A percentile compares a stretch with the other conserved stretches of the same genome.
These are phyloP conservation scores for Flaveria bidentis DNA, from an alignment of 129 eudicot genomes.

Conservation along the genomic window DNA sequence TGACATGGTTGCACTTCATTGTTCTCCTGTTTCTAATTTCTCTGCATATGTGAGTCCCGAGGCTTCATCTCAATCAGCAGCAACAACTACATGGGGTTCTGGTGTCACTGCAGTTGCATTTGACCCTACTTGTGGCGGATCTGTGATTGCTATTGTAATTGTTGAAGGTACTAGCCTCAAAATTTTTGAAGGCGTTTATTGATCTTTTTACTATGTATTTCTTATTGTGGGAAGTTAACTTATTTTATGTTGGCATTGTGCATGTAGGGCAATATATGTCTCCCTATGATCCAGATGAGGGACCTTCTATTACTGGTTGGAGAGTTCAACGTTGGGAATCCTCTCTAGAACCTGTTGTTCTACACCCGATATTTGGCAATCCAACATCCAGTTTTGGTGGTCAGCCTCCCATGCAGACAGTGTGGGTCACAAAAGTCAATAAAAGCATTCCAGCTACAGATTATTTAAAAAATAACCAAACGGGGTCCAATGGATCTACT, in stretches of 20 bases:
- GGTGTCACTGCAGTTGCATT: conserved; percentile 98
- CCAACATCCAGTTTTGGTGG: conserved; percentile 87
- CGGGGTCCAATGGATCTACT: conserved; percentile 36
- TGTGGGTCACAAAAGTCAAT: conserved; percentile 90
- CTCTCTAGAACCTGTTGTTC: conserved; percentile 86
- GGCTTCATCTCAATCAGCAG: conserved; percentile 90
- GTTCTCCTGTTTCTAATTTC: conserved; percentile 95
- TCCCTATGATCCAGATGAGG: conserved; percentile 98
- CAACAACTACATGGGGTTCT: conserved; percentile 98
- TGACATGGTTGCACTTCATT: conserved; percentile 81
- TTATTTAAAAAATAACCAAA: conserved; percentile 55
- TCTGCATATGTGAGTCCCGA: conserved; percentile 98
- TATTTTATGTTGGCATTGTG: conserved; percentile 13
- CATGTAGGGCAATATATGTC: conserved; percentile 97
- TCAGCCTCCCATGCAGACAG: conserved; percentile 94
- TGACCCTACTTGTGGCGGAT: conserved; percentile 99
- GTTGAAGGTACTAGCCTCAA: conserved; percentile 69
- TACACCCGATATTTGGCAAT: conserved; percentile 92
- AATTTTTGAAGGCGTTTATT: not conserved
- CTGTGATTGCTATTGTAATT: conserved; percentile 88
- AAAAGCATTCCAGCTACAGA: conserved; percentile 84
- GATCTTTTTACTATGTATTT: conserved; percentile 6
- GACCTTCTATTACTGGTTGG: conserved; percentile 98
- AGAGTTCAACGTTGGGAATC: conserved; percentile 99
- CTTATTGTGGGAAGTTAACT: conserved; percentile 9